Percentiles rank a stretch among this genome's conserved stretches.
phyloP scores from a whole-genome alignment of 192 early-diverging fungal genomes.

The Tieghemiomyces parasiticus region DNA sequence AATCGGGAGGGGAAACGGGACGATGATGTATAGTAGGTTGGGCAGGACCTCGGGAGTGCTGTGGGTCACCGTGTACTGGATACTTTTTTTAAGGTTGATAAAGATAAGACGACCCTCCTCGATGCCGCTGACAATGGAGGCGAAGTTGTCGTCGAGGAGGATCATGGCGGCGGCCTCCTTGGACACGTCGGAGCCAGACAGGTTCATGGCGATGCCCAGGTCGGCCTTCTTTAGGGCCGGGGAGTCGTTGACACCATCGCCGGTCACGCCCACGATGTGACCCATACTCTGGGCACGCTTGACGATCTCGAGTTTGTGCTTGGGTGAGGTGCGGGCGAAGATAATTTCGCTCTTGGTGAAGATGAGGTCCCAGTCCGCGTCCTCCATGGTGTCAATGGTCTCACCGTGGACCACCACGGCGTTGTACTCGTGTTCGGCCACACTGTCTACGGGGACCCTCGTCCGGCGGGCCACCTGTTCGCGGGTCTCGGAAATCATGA shows the following conservation, averaged over 20 bases:
- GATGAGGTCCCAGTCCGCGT: conserved; percentile 82
- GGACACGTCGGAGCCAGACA: conserved; percentile 86
- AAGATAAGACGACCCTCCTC: conserved; percentile 93
- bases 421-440: conserved; percentile 67
- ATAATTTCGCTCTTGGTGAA: conserved; percentile 92
- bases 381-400: conserved; percentile 60
- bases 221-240: conserved; percentile 95
- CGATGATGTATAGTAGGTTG: conserved; percentile 71
- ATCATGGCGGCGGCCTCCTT: conserved; percentile 98
- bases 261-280: conserved; percentile 97
- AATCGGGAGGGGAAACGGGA: conserved; percentile 72
- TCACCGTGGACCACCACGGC: conserved; percentile 93
- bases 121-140: conserved; percentile 81
- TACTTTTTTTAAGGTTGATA: conserved; percentile 87
- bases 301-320: conserved; percentile 95
- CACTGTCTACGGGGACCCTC: conserved; percentile 35
- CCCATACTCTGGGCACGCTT: conserved; percentile 76
- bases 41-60: conserved; percentile 83
- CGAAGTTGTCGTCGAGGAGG: conserved; percentile 96
- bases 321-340: conserved; percentile 91
- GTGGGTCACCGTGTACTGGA: conserved; percentile 84
- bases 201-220: conserved; percentile 95
- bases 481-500: conserved; percentile 81
- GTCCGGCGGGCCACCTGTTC: conserved; percentile 55
- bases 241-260: conserved; percentile 94